Percentiles rank a stretch among this genome's conserved stretches.
phyloP scores from a whole-genome alignment of 306 rosid species.

The Acacia acuminata region DNA sequence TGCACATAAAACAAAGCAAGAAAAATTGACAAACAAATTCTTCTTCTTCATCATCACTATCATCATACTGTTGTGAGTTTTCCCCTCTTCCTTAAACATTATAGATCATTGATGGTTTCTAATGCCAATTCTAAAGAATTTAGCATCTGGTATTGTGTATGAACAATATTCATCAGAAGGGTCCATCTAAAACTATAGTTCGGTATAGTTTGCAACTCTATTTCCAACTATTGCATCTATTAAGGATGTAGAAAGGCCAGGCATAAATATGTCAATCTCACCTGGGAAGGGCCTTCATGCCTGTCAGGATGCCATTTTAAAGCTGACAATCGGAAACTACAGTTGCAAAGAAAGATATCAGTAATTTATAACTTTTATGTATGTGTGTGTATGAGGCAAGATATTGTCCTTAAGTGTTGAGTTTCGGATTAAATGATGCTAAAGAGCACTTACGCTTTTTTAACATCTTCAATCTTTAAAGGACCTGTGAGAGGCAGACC shows the following conservation, averaged over 20 bases:
- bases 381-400: neutral
- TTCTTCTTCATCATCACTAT: no score
- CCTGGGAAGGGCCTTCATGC: conserved; percentile 90
- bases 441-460: conserved; percentile 71
- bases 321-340: conserved; percentile 83
- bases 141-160: neutral
- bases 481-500: conserved; percentile 85
- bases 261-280: conserved; percentile 38
- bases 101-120: neutral
- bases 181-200: conserved; percentile 5
- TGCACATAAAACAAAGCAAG: neutral
- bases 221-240: conserved; percentile 3
- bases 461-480: conserved; percentile 82
- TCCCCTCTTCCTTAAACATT: neutral
- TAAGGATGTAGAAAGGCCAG: conserved; percentile 8
- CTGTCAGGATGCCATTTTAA: conserved; percentile 98
- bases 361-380: neutral
- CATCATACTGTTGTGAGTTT: neutral
- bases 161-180: conserved; percentile 10
- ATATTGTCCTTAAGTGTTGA: neutral
- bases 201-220: neutral
- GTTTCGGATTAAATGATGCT: neutral
- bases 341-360: conserved; percentile 3
- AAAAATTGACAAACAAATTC: neutral
- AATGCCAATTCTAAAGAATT: neutral